phyloP scores from a whole-genome alignment of 2,329 filamentous ascomycete species.

The Cercospora brassicicola region DNA sequence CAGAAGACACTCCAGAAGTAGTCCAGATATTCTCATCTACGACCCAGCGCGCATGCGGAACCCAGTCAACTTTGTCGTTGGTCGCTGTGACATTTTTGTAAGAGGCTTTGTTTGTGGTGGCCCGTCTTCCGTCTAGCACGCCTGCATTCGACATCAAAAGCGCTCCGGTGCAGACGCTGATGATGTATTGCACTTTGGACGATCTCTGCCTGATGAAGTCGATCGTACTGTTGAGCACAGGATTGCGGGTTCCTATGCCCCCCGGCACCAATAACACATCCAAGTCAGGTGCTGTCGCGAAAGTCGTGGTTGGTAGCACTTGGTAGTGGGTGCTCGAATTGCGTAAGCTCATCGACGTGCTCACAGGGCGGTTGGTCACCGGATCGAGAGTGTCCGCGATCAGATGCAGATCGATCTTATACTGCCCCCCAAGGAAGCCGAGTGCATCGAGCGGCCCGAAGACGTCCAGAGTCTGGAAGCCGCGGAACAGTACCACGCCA shows the following conservation, averaged over 20 bases:
- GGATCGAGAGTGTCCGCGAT: not conserved
- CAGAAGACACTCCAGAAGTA: no score
- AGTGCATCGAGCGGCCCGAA: not conserved
- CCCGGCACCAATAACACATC: not conserved
- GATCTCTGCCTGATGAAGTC: no score
- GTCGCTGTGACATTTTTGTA: no score
- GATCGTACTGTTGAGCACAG: no score
- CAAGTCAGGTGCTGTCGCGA: not conserved
- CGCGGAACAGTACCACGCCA: not conserved
- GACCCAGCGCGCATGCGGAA: no score
- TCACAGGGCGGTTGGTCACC: not conserved
- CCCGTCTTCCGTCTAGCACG: no score
- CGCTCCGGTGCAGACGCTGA: no score
- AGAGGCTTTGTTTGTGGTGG: no score
- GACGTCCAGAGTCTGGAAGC: not conserved
- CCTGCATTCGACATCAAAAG: no score
- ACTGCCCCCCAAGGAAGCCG: not conserved
- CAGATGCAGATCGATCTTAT: not conserved
- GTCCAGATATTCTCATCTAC: no score
- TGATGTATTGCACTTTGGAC: no score
- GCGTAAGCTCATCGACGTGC: not conserved
- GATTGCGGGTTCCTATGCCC: not conserved
- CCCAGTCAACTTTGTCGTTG: no score
- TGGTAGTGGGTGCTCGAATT: not conserved
- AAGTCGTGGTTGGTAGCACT: not conserved